Base-by-base conservation (phyloP, 108 stramenopile species). In the Cyclostephanos invisitatus region DNA sequence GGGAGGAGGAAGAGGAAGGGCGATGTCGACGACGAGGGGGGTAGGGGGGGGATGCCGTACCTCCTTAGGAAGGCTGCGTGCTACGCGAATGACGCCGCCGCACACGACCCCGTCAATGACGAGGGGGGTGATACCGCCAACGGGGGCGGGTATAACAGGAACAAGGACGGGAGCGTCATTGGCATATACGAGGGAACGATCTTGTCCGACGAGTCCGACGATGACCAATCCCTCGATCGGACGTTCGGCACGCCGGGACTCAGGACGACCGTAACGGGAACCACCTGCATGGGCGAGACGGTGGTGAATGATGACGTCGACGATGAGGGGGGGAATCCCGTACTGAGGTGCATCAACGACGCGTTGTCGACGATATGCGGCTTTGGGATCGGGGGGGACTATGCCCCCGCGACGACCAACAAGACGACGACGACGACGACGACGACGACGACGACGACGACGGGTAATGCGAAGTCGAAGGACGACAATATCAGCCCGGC, bases 41-140 rank as follows among this genome's bases (percentile, higher is more conserved):
- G 40, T 1, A 11, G 1, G 8, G 44, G 44, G 44, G 44, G 44
- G 3, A 15, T 46, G 2, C 44, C 44, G 15, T 46, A 77, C 61
- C 51, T 77, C n/a, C 11, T 77, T 0, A 63, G 70, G 46, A 70
- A 70, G 64, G 75, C 75, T 3, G 57, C 49, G 25, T 77, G 69
- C 56, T 77, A 64, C 49, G 75, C 75, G 22, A 64, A 64, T 24
- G 60, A 68, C n/a, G 32, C 49, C 55, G n/a, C 36, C 32, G 28
- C 38, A 0, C 20, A 14, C 10, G 49, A 54, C 2, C 6, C 57
- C 9, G 56, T 64, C 10, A 58, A 67, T 35, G 59, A 61, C 5
- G 50, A 65, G 21, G 66, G 67, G 38, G 25, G 22, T 32, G 25
- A 12, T 6, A 61, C 38, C 27, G 37, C 18, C 10, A 38, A 22